phyloP scores from a whole-genome alignment of 768 basidiomycete species.

The Tephrocybe sp. region DNA sequence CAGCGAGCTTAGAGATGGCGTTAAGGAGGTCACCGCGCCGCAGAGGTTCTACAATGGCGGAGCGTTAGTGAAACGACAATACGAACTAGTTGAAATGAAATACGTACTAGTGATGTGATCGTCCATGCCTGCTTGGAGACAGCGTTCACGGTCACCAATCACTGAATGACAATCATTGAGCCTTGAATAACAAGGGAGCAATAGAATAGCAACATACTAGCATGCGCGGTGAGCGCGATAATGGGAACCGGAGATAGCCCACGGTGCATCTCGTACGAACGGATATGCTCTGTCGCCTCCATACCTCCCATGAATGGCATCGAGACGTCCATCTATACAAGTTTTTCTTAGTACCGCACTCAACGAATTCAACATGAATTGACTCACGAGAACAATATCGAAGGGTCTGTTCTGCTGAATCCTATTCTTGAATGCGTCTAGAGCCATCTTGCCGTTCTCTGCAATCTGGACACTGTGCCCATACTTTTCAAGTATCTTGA shows the following conservation, averaged over 20 bases:
- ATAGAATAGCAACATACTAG: conserved; percentile 60
- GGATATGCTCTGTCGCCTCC: conserved; percentile 93
- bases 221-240: conserved; percentile 95
- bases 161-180: conserved; percentile 39
- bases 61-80: conserved; percentile 4
- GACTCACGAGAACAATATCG: conserved; percentile 85
- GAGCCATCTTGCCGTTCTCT: conserved; percentile 92
- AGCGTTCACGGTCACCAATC: conserved; percentile 69
- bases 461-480: conserved; percentile 96
- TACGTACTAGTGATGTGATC: conserved; percentile 78
- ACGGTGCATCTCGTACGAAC: conserved; percentile 70
- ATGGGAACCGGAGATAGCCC: conserved; percentile 79
- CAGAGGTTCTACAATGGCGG: conserved; percentile 57
- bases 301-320: conserved; percentile 99
- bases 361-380: too few relatives aligned
- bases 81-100: conserved; percentile 2
- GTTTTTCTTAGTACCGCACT: not conserved
- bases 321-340: conserved; percentile 92
- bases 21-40: conserved; percentile 78
- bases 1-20: conserved; percentile 76
- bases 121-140: conserved; percentile 56
- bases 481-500: conserved; percentile 95
- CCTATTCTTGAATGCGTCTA: conserved; percentile 86
- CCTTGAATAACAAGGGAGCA: not conserved
- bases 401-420: conserved; percentile 71